phyloP scores from a whole-genome alignment of 1,284 basidiomycete species.

The Mycena citricolor region DNA sequence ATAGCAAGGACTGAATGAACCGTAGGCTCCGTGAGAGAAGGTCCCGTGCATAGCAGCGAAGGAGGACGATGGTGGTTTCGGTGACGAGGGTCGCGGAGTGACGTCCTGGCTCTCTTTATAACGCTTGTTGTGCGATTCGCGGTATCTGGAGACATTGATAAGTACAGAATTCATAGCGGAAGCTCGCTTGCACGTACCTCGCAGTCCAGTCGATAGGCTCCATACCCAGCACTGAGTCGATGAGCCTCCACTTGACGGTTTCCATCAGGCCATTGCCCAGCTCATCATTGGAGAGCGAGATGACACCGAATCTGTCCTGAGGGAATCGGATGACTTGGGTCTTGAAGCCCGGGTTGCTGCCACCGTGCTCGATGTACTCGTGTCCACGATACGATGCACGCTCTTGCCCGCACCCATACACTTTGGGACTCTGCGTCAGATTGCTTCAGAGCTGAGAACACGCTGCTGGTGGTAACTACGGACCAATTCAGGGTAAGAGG shows the following conservation, averaged over 20 bases:
- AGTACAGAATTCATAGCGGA: background rate
- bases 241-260: conserved; percentile 26
- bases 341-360: conserved; percentile 33
- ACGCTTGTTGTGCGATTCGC: conserved; percentile 5
- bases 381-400: conserved; percentile 32
- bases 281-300: conserved; percentile 36
- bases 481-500: conserved; percentile 21
- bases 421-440: conserved; percentile 23
- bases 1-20: conserved; percentile 22
- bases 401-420: conserved; percentile 36
- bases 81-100: conserved; percentile 21
- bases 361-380: conserved; percentile 31
- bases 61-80: conserved; percentile 12
- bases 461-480: background rate
- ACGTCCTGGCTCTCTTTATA: conserved; percentile 13
- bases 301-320: conserved; percentile 32
- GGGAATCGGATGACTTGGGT: conserved; percentile 28
- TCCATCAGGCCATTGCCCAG: conserved; percentile 26
- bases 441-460: background rate
- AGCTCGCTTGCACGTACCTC: conserved; percentile 11
- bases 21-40: conserved; percentile 24
- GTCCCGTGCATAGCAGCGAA: conserved; percentile 21
- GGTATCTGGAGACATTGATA: conserved; percentile 1
- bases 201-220: conserved; percentile 27
- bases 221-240: conserved; percentile 26